phyloP scores from a whole-genome alignment of 2,329 filamentous ascomycete genomes.

The Neopestalotiopsis sp. region DNA sequence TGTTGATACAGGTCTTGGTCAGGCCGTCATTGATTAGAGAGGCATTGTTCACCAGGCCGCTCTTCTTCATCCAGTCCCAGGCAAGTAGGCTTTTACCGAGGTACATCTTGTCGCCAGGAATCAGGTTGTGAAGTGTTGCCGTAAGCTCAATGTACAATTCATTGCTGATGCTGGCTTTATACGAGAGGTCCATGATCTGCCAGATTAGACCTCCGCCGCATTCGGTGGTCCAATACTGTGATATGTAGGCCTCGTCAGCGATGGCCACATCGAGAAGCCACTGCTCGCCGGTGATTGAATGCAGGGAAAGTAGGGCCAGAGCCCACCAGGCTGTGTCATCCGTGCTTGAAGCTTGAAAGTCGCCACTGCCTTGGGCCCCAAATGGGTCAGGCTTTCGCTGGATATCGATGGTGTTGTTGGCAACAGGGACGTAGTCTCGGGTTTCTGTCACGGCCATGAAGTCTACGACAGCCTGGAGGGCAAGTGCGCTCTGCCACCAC shows the following conservation, averaged over 20 bases:
- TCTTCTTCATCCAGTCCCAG: constrained; percentile 48
- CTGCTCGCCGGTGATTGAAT: constrained; percentile 48
- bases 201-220: constrained; percentile 49
- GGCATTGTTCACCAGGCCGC: constrained; percentile 45
- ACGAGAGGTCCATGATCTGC: constrained; percentile 46
- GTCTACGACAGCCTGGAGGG: constrained; percentile 40
- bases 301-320: constrained; percentile 52
- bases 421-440: constrained; percentile 34
- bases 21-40: constrained; percentile 49
- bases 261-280: constrained; percentile 51
- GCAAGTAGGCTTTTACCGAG: constrained; percentile 44
- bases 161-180: constrained; percentile 51
- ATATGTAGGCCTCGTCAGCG: constrained; percentile 53
- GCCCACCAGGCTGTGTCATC: constrained; percentile 58
- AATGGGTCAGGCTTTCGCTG: constrained; percentile 38
- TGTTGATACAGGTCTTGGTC: constrained; percentile 36
- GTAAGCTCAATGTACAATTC: constrained; percentile 51
- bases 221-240: constrained; percentile 46
- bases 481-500: constrained; percentile 45
- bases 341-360: constrained; percentile 46
- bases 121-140: constrained; percentile 47
- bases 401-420: constrained; percentile 35
- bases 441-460: constrained; percentile 39
- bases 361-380: constrained; percentile 42
- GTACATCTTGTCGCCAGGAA: constrained; percentile 40